These are phyloP conservation scores for Teratosphaeria zuluensis DNA, from an alignment of 2,329 filamentous ascomycete genomes.

Conservation along the genomic window DNA sequence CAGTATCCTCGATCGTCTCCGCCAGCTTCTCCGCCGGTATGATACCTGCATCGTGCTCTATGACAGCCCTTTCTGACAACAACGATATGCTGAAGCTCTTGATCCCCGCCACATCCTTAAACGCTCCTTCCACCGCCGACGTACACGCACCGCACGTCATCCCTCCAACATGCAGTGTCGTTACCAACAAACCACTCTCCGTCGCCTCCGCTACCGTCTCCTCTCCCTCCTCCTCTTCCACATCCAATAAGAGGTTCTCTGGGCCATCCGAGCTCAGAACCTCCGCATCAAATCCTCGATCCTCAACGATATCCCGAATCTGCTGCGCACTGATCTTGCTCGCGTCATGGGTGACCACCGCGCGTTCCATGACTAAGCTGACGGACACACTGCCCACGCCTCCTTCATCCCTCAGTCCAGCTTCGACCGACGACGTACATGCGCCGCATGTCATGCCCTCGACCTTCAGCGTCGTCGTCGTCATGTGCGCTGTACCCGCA, in stretches of 20 bases:
- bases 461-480: slow-evolving; percentile 82
- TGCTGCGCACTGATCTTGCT: slow-evolving; percentile 61
- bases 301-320: slow-evolving; percentile 78
- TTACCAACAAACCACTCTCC: slow-evolving; percentile 66
- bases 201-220: slow-evolving; percentile 2
- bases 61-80: slow-evolving; percentile 90
- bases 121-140: slow-evolving; percentile 85
- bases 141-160: slow-evolving; percentile 89
- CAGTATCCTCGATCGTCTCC: slow-evolving; percentile 82
- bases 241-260: slow-evolving; percentile 13
- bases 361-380: slow-evolving; percentile 90
- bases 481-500: slow-evolving; percentile 45
- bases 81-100: slow-evolving; percentile 84
- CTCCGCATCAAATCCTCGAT: slow-evolving; percentile 82
- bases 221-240: slow-evolving; percentile 12
- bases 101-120: slow-evolving; percentile 71
- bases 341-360: slow-evolving; percentile 83
- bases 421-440: slow-evolving; percentile 87
- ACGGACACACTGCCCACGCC: slow-evolving; percentile 84
- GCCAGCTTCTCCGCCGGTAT: slow-evolving; percentile 66
- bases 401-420: slow-evolving; percentile 69
- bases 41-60: slow-evolving; percentile 72
- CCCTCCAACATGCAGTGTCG: slow-evolving; percentile 80
- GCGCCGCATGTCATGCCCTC: slow-evolving; percentile 83
- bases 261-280: slow-evolving; percentile 24